Base-by-base conservation (phyloP, 345 rosid species). In the Viola odorata region DNA sequence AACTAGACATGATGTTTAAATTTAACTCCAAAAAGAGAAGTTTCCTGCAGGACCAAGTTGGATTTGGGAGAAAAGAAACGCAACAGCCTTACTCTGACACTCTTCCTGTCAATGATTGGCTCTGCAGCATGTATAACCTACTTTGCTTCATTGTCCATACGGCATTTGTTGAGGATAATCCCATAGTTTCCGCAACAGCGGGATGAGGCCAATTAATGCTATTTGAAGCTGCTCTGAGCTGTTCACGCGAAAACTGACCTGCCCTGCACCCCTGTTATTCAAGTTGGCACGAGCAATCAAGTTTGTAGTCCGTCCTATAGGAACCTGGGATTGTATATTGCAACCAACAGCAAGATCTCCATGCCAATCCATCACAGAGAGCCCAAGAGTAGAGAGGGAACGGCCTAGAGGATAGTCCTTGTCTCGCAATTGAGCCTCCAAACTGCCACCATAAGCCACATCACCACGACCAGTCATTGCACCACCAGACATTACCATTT, bases 311-410 rank as follows among this genome's bases (percentile, higher is more conserved):
- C 89, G 87, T 44, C 99, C 97, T 17, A 94, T 54, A 2, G 96
- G 97, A 8, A 94, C 23, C 79, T 88, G 96, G 36, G 92, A 81
- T 76, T 94, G 97, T 67, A 88, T 37, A 55, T 94, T 91, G 72
- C 99, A 90, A 58, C 97, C 95, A 37, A 94, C 74, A 45, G 96
- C 92, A 59, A 88, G 91, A 74, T 91, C 96, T 5, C 99, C 96
- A 7, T 88, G 99, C 97, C 99, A 94, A 69, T 94, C 99, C 97
- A 91, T 91, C 56, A 84, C 79, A 0, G 96, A 91, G 38, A 91
- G 83, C 57, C 99, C 99, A 1, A 90, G 85, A 4, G 95, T 91
- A 15, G 88, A 76, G 53, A 84, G 71, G 7, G 80, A 83, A 51
- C 87, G 85, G 55, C 97, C 91, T 50, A 91, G 68, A 5, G 91